A percentile compares a stretch with the other conserved stretches of the same genome.
These are phyloP conservation scores for Venturia oleaginea DNA, from an alignment of 2,329 filamentous ascomycete species.

Conservation along the genomic window DNA sequence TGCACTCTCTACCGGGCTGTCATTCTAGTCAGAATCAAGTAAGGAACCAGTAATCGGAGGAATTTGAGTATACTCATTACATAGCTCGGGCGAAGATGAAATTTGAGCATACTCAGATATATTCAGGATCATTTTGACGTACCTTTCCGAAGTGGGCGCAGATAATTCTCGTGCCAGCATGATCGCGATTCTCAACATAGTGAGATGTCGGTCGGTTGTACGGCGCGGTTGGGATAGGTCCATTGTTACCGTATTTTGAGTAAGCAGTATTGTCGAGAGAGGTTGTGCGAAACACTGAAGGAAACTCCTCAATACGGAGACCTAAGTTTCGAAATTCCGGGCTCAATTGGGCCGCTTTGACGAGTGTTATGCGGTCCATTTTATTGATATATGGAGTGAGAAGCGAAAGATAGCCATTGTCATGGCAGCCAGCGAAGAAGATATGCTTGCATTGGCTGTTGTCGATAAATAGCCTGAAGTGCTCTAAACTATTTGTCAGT, in stretches of 20 bases:
- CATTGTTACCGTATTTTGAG: slow-evolving; percentile 6
- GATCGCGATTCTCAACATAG: not conserved
- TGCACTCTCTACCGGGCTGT: not conserved
- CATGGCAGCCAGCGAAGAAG: slow-evolving; percentile 54
- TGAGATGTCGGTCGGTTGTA: not conserved
- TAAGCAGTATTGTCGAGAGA: slow-evolving; percentile 20
- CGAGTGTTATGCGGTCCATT: slow-evolving; percentile 45
- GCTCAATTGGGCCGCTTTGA: slow-evolving; percentile 44
- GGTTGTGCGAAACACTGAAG: slow-evolving; percentile 42
- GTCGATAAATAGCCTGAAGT: slow-evolving; percentile 44
- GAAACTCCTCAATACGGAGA: slow-evolving; percentile 43
- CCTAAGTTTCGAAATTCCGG: slow-evolving; percentile 44
- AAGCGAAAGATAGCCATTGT: slow-evolving; percentile 48
- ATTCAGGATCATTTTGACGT: not conserved
- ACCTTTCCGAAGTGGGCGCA: not conserved
- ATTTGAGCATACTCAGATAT: not conserved
- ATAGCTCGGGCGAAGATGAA: not conserved
- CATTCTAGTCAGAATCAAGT: not conserved
- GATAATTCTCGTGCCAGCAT: not conserved
- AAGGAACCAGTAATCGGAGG: not conserved
- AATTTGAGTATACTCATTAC: not conserved
- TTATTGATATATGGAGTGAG: slow-evolving; percentile 44
- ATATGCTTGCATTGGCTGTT: slow-evolving; percentile 56
- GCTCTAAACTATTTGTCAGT: slow-evolving; percentile 15
- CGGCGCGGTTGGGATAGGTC: not conserved